Evolutionary conservation across 1,139 yeast species (phyloP).

Genomic region (Suhomyces terraborum): DNA sequence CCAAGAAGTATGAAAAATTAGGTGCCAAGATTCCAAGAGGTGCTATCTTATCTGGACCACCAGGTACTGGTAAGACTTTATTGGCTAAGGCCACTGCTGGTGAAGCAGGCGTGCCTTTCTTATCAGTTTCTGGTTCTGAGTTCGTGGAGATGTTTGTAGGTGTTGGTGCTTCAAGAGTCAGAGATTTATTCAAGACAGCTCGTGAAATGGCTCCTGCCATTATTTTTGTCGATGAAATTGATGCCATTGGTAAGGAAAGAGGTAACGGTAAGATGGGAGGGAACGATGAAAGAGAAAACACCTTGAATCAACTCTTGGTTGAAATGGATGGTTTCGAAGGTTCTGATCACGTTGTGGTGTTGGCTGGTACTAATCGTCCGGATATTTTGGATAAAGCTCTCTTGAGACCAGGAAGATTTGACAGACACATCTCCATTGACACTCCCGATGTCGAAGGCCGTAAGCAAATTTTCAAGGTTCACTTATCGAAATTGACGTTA

Average conservation of each 20-base stretch:
- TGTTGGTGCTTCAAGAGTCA: slow-evolving; percentile 98
- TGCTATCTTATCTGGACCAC: slow-evolving; percentile 95
- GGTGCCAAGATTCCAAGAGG: slow-evolving; percentile 99
- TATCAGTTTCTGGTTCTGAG: slow-evolving; percentile 94
- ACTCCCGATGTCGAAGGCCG: slow-evolving; percentile 93
- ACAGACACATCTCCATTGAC: slow-evolving; percentile 88
- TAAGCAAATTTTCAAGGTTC: slow-evolving; percentile 87
- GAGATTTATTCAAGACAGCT: slow-evolving; percentile 91
- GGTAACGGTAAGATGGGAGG: slow-evolving; percentile 84
- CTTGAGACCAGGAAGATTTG: slow-evolving; percentile 96
- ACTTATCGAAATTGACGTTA: slow-evolving; percentile 66
- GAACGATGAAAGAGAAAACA: slow-evolving; percentile 95
- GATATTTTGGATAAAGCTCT: slow-evolving; percentile 92
- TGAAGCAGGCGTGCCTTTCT: slow-evolving; percentile 96
- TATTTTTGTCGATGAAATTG: slow-evolving; percentile 94
- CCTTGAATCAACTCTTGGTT: slow-evolving; percentile 89
- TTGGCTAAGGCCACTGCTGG: slow-evolving; percentile 99
- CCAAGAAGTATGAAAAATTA: slow-evolving; percentile 80
- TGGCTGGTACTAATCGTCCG: slow-evolving; percentile 96
- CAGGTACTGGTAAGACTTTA: slow-evolving; percentile 98
- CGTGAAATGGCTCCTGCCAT: slow-evolving; percentile 92
- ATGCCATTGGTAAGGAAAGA: slow-evolving; percentile 96
- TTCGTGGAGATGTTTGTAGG: slow-evolving; percentile 99
- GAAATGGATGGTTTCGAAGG: slow-evolving; percentile 97
- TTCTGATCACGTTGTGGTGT: slow-evolving; percentile 89